Evolutionary conservation across 148 eudicot genomes (phyloP).

Genomic region (Camellia japonica): DNA sequence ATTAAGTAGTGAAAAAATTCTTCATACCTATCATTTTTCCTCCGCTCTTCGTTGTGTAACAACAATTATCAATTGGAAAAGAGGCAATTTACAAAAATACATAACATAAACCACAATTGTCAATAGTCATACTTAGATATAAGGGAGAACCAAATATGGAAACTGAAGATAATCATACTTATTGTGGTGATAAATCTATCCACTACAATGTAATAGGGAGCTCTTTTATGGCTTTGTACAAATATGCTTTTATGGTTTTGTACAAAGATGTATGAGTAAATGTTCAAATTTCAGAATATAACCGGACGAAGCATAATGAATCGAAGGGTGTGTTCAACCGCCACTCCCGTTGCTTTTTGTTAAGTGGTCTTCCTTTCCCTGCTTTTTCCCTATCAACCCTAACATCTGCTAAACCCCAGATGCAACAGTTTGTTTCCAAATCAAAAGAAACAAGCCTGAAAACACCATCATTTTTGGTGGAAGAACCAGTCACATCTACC

Average conservation of each 20-base stretch:
- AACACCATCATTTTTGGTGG: conserved; percentile 57
- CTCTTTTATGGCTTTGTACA: neutral
- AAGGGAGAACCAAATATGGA: neutral
- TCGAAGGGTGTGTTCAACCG: conserved; percentile 63
- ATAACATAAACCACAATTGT: neutral
- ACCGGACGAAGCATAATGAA: conserved; percentile 52
- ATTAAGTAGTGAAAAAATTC: neutral
- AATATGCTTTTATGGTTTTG: neutral
- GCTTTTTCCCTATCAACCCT: conserved; percentile 75
- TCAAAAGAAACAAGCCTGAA: conserved; percentile 66
- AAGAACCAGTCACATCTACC: conserved; percentile 27
- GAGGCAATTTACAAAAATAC: neutral
- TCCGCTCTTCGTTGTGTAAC: neutral
- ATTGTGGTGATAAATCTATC: neutral
- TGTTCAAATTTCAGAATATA: conserved; percentile 54
- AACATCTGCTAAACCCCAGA: conserved; percentile 81
- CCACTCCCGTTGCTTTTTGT: conserved; percentile 82
- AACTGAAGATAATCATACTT: neutral
- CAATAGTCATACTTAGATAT: neutral
- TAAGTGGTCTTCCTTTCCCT: conserved; percentile 85
- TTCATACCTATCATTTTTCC: neutral
- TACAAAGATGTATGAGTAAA: neutral
- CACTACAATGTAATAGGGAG: neutral
- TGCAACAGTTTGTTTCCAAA: conserved; percentile 48
- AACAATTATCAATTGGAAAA: neutral